A percentile compares a stretch with the other conserved stretches of the same genome.
These are phyloP conservation scores for Colletotrichum horii DNA, from an alignment of 2,329 filamentous ascomycete genomes.

Conservation along the genomic window DNA sequence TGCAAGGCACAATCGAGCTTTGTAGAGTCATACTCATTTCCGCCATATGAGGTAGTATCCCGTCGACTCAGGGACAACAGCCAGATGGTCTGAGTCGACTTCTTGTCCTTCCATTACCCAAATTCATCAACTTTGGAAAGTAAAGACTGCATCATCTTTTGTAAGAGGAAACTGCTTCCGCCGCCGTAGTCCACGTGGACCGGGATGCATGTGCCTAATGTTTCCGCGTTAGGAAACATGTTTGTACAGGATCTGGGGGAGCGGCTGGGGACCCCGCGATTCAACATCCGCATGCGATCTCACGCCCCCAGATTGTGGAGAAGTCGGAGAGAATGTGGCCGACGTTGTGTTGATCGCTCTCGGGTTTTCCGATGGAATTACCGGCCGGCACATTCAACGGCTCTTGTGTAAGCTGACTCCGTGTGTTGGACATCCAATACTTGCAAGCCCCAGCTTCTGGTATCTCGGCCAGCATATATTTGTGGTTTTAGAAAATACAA, in stretches of 20 bases:
- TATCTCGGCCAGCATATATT: no score
- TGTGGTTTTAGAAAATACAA: no score
- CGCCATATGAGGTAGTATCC: not conserved
- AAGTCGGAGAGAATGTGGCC: not conserved
- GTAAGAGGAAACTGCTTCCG: not conserved
- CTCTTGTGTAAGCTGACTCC: not conserved
- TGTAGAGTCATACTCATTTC: not conserved
- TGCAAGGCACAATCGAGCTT: not conserved
- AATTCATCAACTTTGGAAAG: not conserved
- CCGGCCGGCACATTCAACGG: not conserved
- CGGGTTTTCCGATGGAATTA: not conserved
- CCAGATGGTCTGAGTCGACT: not conserved
- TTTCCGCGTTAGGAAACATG: not conserved
- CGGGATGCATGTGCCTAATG: not conserved
- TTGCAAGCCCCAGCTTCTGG: no score
- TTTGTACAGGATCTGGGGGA: not conserved
- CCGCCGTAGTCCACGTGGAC: not conserved
- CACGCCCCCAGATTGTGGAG: not conserved
- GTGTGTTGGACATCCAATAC: not conserved
- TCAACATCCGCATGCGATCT: not conserved
- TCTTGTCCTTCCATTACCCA: not conserved
- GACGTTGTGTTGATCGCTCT: not conserved
- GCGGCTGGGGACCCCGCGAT: not conserved
- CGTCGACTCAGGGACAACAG: not conserved
- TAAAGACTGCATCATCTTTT: not conserved